Evolutionary conservation across 2,329 filamentous ascomycete genomes (phyloP), one percentile per base, ranked within the genome.

Genomic region (Fusarium duplospermum): DNA sequence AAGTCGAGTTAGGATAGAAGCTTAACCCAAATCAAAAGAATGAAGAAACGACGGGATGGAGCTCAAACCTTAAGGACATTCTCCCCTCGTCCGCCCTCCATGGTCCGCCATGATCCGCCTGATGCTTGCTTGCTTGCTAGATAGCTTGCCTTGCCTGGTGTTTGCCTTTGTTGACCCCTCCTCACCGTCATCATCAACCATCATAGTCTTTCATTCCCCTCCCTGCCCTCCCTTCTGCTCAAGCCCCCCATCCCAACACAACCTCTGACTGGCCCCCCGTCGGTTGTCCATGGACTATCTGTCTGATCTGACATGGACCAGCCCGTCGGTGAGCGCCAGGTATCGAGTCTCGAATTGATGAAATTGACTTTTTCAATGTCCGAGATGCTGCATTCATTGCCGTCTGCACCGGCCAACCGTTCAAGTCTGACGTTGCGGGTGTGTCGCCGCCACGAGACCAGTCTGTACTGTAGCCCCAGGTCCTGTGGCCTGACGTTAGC

Each of bases 221-320:
- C 60, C 54, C 36, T 42, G 42, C 59, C 64, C 35, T 68, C 61
- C 50, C 35, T 60, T 40, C 38, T 24, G 29, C n/a, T 27, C 27
- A 24, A 57, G 54, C 59, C 70, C 70, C 40, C 67, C 52, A 35
- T 72, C 56, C 47, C 67, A 60, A 62, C 47, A 52, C 64, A 64
- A 22, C 60, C 38, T 62, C 67, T 62, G 64, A 64, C 68, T 56
- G 31, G 56, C 22, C 62, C 22, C 42, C 42, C 50, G 45, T 27
- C 69, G 60, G 71, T 74, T 50, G 40, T 66, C 62, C 50, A 61
- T 71, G 18, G 40, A 64, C 40, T 56, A 60, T 66, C 54, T 62
- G 47, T 69, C 62, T 69, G 64, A 73, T 77, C 68, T 70, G 68
- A 67, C 76, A 74, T 70, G 74, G 76, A 74, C 76, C 76, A 77